Evolutionary conservation across 225 moss, liverwort and hornwort genomes (phyloP).

Genomic region (Asterella californica): DNA sequence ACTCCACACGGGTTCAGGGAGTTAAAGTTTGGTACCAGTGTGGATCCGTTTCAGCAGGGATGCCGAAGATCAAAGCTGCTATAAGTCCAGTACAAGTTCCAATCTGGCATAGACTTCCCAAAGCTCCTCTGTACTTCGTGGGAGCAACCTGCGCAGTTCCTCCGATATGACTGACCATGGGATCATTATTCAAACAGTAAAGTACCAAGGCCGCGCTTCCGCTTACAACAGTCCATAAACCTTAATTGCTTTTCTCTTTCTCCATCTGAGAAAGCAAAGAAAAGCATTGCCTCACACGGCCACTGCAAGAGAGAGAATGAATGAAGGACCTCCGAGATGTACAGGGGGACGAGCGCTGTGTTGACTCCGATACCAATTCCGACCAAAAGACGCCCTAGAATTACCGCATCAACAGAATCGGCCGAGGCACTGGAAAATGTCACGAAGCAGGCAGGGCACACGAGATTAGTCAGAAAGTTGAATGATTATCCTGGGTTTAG

Average conservation of each 20-base stretch:
- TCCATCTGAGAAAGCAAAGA: background rate
- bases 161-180: background rate
- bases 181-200: background rate
- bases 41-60: slow-evolving; percentile 83
- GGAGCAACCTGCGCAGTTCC: slow-evolving; percentile 67
- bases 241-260: background rate
- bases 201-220: too few relatives aligned
- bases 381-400: slow-evolving; percentile 82
- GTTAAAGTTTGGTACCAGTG: slow-evolving; percentile 57
- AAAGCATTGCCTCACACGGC: background rate
- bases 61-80: slow-evolving; percentile 65
- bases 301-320: background rate
- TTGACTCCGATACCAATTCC: slow-evolving; percentile 97
- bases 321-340: slow-evolving; percentile 79
- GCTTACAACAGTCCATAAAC: background rate
- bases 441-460: background rate
- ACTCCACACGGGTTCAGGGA: background rate
- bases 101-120: slow-evolving; percentile 86
- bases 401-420: slow-evolving; percentile 59
- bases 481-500: background rate
- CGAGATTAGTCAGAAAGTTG: background rate
- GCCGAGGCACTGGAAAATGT: slow-evolving; percentile 60
- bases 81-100: slow-evolving; percentile 91
- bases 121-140: slow-evolving; percentile 79
- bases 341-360: slow-evolving; percentile 86